Conservation (phyloP, 352 stramenopile species). For the Globisporangium viniferum region DNA sequence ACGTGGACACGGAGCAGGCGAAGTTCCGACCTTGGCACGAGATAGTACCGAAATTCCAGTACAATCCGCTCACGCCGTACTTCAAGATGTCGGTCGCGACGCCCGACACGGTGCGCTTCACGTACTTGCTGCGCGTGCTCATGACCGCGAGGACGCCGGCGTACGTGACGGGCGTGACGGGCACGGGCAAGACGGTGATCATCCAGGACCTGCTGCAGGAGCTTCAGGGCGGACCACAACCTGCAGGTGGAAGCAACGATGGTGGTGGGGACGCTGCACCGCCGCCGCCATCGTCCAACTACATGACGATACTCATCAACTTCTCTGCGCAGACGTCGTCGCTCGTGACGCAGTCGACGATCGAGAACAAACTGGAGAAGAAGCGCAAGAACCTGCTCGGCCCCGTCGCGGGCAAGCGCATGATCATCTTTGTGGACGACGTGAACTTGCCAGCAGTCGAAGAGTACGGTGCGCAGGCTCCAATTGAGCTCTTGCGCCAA, state of each 20-base stretch:
- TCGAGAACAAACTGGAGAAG: slow-evolving; percentile 93
- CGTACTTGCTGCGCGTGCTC: slow-evolving; percentile 50
- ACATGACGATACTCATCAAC: slow-evolving; percentile 84
- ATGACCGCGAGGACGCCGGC: slow-evolving; percentile 67
- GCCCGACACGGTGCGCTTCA: slow-evolving; percentile 69
- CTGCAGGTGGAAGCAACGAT: slow-evolving; percentile 11
- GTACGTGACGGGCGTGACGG: slow-evolving; percentile 88
- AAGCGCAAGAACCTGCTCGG: slow-evolving; percentile 94
- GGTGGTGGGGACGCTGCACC: slow-evolving; percentile 18
- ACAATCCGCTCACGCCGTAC: slow-evolving; percentile 54
- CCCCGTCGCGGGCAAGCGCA: slow-evolving; percentile 80
- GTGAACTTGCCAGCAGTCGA: slow-evolving; percentile 94
- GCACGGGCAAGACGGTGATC: slow-evolving; percentile 89
- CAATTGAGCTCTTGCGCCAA: slow-evolving; percentile 93
- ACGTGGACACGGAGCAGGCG: slow-evolving; percentile 56
- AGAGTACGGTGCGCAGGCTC: slow-evolving; percentile 92
- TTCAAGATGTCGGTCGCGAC: slow-evolving; percentile 85
- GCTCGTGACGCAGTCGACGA: slow-evolving; percentile 86
- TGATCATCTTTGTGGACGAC: slow-evolving; percentile 95
- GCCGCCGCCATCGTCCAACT: slow-evolving; percentile 33
- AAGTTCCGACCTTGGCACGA: slow-evolving; percentile 56
- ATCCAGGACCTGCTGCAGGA: slow-evolving; percentile 75
- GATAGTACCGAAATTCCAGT: slow-evolving; percentile 67
- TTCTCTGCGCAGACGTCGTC: slow-evolving; percentile 91
- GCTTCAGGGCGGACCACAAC: slow-evolving; percentile 27